These are phyloP conservation scores for Ricinus communis DNA, from an alignment of 345 rosid species.

Conservation along the genomic window DNA sequence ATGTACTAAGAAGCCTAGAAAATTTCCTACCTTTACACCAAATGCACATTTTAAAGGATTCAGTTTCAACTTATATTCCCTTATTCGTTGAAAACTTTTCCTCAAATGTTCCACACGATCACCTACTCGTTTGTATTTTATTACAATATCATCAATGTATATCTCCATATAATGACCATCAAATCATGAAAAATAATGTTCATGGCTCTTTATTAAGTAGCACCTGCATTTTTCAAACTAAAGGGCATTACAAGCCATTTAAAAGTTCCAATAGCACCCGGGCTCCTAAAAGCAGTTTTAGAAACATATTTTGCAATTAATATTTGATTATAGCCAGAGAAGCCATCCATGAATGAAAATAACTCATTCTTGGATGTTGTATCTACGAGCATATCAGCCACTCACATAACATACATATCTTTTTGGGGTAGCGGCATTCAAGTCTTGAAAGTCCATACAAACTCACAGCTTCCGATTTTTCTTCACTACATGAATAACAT, in stretches of 20 bases:
- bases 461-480: constrained; percentile 3
- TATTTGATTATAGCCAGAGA: not conserved
- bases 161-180: not conserved
- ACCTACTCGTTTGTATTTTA: not conserved
- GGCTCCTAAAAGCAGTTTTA: not conserved
- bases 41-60: constrained; percentile 8
- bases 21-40: not conserved
- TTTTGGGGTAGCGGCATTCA: not conserved
- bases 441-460: not conserved
- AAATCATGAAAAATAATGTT: not conserved
- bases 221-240: constrained; percentile 1
- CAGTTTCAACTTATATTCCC: not conserved
- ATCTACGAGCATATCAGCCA: not conserved
- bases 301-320: not conserved
- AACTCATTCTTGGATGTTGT: not conserved
- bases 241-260: not conserved
- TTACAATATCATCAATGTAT: not conserved
- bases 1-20: not conserved
- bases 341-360: not conserved
- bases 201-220: constrained; percentile 1
- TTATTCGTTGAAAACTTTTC: not conserved
- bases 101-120: not conserved
- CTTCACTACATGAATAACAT: not conserved
- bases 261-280: not conserved
- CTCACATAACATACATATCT: not conserved